phyloP scores from a whole-genome alignment of 495 filamentous ascomycete genomes.

The Penicillium crystallinum region DNA sequence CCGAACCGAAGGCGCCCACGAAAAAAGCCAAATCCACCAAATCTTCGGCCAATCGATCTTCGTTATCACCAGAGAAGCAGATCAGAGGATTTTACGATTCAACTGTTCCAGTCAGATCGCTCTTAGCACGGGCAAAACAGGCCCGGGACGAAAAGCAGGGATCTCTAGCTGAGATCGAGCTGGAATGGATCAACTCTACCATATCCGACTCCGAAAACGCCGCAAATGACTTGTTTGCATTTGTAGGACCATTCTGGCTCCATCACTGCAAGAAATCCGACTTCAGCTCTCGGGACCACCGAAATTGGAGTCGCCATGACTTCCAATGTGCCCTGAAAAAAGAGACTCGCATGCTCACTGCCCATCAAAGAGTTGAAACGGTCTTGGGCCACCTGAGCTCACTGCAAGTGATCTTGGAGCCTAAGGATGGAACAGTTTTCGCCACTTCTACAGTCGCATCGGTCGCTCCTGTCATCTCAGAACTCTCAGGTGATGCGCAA shows the following conservation, averaged over 20 bases:
- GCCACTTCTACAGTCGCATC: not conserved
- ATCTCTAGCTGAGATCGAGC: not conserved
- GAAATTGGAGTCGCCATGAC: not conserved
- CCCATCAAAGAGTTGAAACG: not conserved
- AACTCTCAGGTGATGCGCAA: not conserved
- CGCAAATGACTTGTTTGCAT: not conserved
- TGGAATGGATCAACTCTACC: constrained; percentile 4
- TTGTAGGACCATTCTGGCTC: not conserved
- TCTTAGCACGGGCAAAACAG: not conserved
- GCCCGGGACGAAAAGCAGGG: not conserved
- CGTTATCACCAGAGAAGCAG: not conserved
- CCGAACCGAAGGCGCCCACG: not conserved
- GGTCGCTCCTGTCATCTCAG: not conserved
- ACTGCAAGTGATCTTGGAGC: not conserved
- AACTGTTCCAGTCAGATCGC: not conserved
- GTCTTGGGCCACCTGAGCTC: constrained; percentile 1
- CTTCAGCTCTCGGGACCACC: not conserved
- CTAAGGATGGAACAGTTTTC: not conserved
- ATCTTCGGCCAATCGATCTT: not conserved
- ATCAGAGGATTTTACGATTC: not conserved
- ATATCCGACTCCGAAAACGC: not conserved
- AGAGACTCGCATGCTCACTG: not conserved
- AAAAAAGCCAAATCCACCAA: not conserved
- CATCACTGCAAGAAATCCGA: not conserved
- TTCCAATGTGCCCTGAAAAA: not conserved